These are phyloP conservation scores for Diaporthe eres DNA, from an alignment of 2,329 filamentous ascomycete genomes.

Conservation along the genomic window DNA sequence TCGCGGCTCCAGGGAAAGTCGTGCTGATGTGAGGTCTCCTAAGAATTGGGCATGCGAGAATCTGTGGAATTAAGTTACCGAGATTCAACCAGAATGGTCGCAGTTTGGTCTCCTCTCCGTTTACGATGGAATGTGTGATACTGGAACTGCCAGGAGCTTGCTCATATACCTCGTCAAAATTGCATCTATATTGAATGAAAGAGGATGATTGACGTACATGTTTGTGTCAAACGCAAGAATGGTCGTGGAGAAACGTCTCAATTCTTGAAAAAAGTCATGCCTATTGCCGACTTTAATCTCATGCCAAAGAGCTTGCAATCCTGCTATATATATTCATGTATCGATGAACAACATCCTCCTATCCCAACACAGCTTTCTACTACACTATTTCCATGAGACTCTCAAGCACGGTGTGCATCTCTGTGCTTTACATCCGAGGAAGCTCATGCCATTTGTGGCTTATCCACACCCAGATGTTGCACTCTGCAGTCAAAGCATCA, in stretches of 20 bases:
- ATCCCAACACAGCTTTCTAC: not conserved
- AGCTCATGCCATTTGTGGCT: too few relatives aligned
- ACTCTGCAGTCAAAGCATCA: not conserved
- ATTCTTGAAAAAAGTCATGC: too few relatives aligned
- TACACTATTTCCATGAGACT: accelerated
- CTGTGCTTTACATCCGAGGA: too few relatives aligned
- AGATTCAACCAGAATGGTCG: not conserved
- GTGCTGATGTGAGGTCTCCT: not conserved
- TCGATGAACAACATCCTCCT: not conserved
- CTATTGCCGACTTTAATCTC: too few relatives aligned
- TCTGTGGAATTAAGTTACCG: not conserved
- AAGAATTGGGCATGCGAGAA: not conserved
- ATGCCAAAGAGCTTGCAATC: not conserved
- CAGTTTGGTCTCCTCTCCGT: not conserved
- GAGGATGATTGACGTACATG: too few relatives aligned
- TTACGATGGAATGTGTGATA: not conserved
- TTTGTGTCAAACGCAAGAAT: too few relatives aligned
- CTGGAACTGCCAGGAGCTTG: too few relatives aligned
- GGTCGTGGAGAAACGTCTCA: accelerated
- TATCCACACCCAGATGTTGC: not conserved
- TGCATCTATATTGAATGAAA: not conserved
- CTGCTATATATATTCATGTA: too few relatives aligned
- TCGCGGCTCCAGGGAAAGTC: accelerated
- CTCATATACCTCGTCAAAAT: not conserved
- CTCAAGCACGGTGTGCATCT: too few relatives aligned